These are phyloP conservation scores for Fusarium oxysporum DNA, from an alignment of 2,329 filamentous ascomycete species.

Conservation along the genomic window DNA sequence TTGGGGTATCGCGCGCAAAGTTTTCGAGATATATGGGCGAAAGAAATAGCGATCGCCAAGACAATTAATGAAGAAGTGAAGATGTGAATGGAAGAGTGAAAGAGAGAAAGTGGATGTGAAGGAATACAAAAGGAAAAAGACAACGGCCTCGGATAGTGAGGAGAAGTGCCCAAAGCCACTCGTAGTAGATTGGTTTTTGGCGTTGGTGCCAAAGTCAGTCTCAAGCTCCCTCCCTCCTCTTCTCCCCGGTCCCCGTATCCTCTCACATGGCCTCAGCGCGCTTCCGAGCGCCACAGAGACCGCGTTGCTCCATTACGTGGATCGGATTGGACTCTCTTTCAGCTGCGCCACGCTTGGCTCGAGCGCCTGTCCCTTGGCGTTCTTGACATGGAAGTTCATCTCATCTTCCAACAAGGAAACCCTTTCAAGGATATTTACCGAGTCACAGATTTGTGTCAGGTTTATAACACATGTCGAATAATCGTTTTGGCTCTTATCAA, in stretches of 20 bases:
- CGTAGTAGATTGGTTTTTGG: slow-evolving; percentile 26
- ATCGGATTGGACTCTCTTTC: slow-evolving; percentile 28
- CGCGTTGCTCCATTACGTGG: slow-evolving; percentile 45
- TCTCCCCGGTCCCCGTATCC: not conserved
- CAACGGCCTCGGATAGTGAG: slow-evolving; percentile 11
- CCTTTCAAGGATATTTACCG: slow-evolving; percentile 10
- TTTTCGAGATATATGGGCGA: not conserved
- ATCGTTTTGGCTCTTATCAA: not conserved
- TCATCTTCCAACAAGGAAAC: slow-evolving; percentile 11
- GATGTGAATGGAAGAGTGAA: not conserved
- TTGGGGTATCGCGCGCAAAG: slow-evolving; percentile 3
- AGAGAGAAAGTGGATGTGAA: slow-evolving; percentile 16
- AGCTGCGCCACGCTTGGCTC: slow-evolving; percentile 53
- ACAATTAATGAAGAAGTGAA: not conserved
- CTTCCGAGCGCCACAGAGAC: slow-evolving; percentile 38
- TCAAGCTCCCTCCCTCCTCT: slow-evolving; percentile 21
- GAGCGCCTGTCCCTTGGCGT: slow-evolving; percentile 29
- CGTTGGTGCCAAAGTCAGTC: slow-evolving; percentile 38
- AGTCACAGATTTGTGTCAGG: slow-evolving; percentile 21
- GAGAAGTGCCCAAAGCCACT: slow-evolving; percentile 19
- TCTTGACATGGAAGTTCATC: slow-evolving; percentile 5
- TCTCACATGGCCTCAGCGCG: slow-evolving; percentile 41
- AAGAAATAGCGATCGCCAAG: slow-evolving; percentile 9
- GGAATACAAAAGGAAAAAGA: slow-evolving; percentile 26
- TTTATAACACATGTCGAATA: not conserved